Conservation (phyloP, 495 filamentous ascomycete species). For the Chaetomidium leptoderma region DNA sequence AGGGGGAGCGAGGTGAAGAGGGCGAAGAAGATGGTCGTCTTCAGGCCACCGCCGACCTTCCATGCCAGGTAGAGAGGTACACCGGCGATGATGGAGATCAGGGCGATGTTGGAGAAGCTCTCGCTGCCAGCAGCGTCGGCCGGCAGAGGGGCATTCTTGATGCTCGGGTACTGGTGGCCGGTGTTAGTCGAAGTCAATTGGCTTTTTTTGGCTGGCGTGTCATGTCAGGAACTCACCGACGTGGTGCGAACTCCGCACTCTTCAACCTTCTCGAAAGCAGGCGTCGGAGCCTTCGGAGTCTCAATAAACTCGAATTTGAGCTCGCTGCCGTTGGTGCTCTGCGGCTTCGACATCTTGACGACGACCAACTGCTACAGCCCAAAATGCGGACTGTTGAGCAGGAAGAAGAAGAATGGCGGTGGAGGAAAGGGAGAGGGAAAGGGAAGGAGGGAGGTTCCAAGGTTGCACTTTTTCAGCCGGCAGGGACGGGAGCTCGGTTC, state of each 20-base stretch:
- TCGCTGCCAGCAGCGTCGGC: constrained; percentile 69
- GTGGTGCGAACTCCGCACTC: constrained; percentile 73
- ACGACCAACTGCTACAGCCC: constrained; percentile 21
- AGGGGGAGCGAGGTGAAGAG: constrained; percentile 62
- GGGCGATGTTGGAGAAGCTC: constrained; percentile 62
- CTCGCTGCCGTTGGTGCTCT: constrained; percentile 48
- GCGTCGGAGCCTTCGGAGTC: constrained; percentile 62
- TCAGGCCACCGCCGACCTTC: constrained; percentile 65
- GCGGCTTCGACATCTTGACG: constrained; percentile 43
- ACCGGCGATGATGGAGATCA: constrained; percentile 53
- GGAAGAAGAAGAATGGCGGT: constrained; percentile 20
- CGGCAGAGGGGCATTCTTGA: constrained; percentile 76
- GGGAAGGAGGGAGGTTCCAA: neutral
- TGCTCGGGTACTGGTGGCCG: constrained; percentile 59
- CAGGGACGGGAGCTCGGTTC: constrained; percentile 4
- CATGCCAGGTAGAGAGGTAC: constrained; percentile 65
- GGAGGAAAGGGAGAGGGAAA: constrained; percentile 4
- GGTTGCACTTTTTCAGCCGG: constrained; percentile 4
- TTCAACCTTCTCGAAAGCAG: constrained; percentile 53
- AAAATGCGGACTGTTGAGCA: constrained; percentile 13
- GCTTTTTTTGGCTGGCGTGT: neutral
- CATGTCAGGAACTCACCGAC: constrained; percentile 48
- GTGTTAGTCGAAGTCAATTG: constrained; percentile 15
- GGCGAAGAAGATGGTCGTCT: constrained; percentile 67
- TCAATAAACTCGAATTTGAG: constrained; percentile 70